Evolutionary conservation across 306 rosid species (phyloP).

Genomic region (Inga leiocalycina): DNA sequence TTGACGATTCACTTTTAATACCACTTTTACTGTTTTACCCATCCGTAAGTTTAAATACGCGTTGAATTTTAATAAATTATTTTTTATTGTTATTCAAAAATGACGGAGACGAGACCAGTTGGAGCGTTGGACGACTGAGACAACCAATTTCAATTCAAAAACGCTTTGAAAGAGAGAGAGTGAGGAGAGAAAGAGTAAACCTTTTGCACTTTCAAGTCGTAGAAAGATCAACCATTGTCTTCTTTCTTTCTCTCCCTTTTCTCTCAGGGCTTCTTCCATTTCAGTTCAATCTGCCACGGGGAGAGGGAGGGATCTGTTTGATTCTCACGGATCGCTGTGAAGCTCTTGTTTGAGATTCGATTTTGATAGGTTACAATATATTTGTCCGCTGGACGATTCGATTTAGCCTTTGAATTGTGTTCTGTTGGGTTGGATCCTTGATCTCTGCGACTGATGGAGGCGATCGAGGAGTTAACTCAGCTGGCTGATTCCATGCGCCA

Average conservation of each 20-base stretch:
- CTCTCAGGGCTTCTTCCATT: not conserved
- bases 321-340: conserved; percentile 32
- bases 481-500: conserved; percentile 93
- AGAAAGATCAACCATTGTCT: conserved; percentile 8
- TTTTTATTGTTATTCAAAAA: not conserved
- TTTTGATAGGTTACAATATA: conserved; percentile 41
- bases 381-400: not conserved
- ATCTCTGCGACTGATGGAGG: conserved; percentile 66
- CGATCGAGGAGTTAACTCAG: conserved; percentile 87
- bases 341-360: conserved; percentile 39
- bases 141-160: conserved; percentile 19
- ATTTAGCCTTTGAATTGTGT: not conserved
- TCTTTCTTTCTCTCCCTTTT: not conserved
- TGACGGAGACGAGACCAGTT: not conserved
- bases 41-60: not conserved
- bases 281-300: not conserved
- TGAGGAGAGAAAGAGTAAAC: not conserved
- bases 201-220: conserved; percentile 30
- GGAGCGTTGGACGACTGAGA: conserved; percentile 3
- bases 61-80: not conserved
- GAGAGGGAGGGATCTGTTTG: conserved; percentile 34
- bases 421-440: conserved; percentile 45
- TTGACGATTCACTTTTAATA: not conserved
- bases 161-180: not conserved
- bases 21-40: not conserved